These are phyloP conservation scores for sunflower (Helianthus annuus) DNA, from an alignment of 129 eudicot genomes.

Conservation along the genomic window HanXRQr2.0-SUNRISE NC_035436.2:106355583-106356082, in stretches of 20 bases:
- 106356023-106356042: constrained; percentile 42
- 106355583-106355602: not conserved
- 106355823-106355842: not conserved
- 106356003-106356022: constrained; percentile 77
- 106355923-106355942: constrained; percentile 15
- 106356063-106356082: not conserved
- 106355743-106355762: not conserved
- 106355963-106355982: constrained; percentile 64
- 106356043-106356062: not conserved
- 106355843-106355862: not conserved
- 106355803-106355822: not conserved
- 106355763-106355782: not conserved
- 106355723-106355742: not conserved
- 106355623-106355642: not conserved
- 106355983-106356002: constrained; percentile 76
- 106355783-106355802: not conserved
- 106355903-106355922: not conserved
- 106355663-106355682: not conserved
- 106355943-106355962: constrained; percentile 36
- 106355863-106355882: constrained; percentile 12
- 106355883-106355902: not conserved
- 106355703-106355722: not conserved
- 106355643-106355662: not conserved
- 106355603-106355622: not conserved
- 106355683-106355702: not conserved